Conservation (phyloP, 805 yeast species). For the Candida nonsorbophila region DNA sequence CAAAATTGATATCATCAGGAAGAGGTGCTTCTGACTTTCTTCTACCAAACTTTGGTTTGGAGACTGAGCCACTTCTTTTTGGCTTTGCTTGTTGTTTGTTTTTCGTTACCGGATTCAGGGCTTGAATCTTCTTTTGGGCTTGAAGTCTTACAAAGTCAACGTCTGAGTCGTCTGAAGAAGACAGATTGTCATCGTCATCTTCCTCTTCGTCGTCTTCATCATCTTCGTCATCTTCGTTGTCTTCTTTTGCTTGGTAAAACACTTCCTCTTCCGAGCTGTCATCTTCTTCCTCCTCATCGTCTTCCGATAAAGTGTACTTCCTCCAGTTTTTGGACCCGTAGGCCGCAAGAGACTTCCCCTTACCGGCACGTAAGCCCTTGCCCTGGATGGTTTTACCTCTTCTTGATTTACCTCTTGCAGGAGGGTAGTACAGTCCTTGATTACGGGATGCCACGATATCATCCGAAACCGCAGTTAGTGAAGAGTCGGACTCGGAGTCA, state of each 20-base stretch:
- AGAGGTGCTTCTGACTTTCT: constrained; percentile 33
- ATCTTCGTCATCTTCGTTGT: constrained; percentile 10
- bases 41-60: constrained; percentile 24
- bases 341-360: constrained; percentile 1
- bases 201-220: constrained; percentile 9
- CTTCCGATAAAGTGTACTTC: constrained; percentile 4
- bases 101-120: constrained; percentile 42
- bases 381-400: constrained; percentile 5
- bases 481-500: constrained; percentile 29
- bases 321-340: constrained; percentile 1
- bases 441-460: constrained; percentile 14
- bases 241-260: too few relatives aligned
- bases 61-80: constrained; percentile 9
- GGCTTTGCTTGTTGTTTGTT: constrained; percentile 3
- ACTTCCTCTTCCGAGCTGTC: constrained; percentile 10
- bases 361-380: constrained; percentile 2
- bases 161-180: constrained; percentile 60
- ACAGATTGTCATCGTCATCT: constrained; percentile 21
- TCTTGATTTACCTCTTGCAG: constrained; percentile 1
- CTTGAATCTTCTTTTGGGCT: constrained; percentile 57
- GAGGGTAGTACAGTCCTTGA: constrained; percentile 1
- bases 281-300: constrained; percentile 11
- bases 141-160: constrained; percentile 71
- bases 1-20: constrained; percentile 39
- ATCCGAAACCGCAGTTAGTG: constrained; percentile 35